A percentile compares a stretch with the other conserved stretches of the same genome.
Conservation (phyloP, 306 rosid species). For the Lathyrus sativus region DNA sequence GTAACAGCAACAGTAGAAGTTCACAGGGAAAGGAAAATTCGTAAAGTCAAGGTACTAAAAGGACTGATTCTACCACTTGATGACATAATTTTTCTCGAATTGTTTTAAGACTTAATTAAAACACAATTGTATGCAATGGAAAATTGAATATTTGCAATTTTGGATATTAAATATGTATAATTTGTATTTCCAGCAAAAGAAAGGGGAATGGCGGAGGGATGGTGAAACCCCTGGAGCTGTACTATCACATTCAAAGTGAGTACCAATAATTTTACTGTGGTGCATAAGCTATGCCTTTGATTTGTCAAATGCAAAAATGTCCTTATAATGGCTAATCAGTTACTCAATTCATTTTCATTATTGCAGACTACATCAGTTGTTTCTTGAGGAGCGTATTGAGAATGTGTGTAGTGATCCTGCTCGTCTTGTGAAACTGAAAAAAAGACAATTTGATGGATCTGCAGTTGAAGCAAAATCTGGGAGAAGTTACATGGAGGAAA, state of each 20-base stretch:
- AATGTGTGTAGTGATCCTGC: slow-evolving; percentile 74
- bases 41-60: slow-evolving; percentile 68
- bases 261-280: slow-evolving; percentile 39
- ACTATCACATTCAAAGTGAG: slow-evolving; percentile 83
- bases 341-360: slow-evolving; percentile 35
- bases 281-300: slow-evolving; percentile 33
- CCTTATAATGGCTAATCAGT: slow-evolving; percentile 36
- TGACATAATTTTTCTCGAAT: background rate
- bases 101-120: slow-evolving; percentile 18
- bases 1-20: slow-evolving; percentile 41
- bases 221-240: slow-evolving; percentile 66
- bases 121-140: slow-evolving; percentile 15
- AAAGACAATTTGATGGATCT: slow-evolving; percentile 66
- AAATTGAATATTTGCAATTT: slow-evolving; percentile 29
- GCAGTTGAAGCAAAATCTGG: slow-evolving; percentile 59
- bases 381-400: slow-evolving; percentile 81
- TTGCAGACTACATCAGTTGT: slow-evolving; percentile 83
- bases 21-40: slow-evolving; percentile 68
- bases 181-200: slow-evolving; percentile 58
- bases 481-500: slow-evolving; percentile 81
- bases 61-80: slow-evolving; percentile 13
- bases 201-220: slow-evolving; percentile 64
- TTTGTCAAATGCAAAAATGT: slow-evolving; percentile 31
- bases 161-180: slow-evolving; percentile 12
- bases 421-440: slow-evolving; percentile 75